A percentile compares a stretch with the other conserved stretches of the same genome.
Conservation (phyloP, 1,139 yeast species). For the Blastobotrys elegans region DNA sequence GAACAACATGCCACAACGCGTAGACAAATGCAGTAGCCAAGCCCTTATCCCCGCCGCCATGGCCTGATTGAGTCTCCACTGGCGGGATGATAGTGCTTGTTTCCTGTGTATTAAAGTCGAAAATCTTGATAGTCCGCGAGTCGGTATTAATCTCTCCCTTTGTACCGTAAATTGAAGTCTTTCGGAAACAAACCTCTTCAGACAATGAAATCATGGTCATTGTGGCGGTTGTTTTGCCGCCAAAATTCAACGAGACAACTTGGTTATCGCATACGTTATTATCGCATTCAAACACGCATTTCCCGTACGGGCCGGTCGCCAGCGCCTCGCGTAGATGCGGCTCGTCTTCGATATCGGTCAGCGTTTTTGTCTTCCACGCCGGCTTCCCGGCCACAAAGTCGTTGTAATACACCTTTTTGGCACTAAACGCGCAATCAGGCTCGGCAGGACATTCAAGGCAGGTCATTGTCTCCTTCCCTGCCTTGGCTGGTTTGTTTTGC, state of each 20-base stretch:
- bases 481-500: slow-evolving; percentile 25
- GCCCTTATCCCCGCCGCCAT: slow-evolving; percentile 30
- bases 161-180: slow-evolving; percentile 27
- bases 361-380: slow-evolving; percentile 16
- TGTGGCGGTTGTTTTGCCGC: slow-evolving; percentile 25
- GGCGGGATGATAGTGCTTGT: slow-evolving; percentile 16
- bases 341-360: slow-evolving; percentile 27
- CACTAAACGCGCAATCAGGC: slow-evolving; percentile 25
- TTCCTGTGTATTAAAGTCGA: slow-evolving; percentile 24
- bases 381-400: slow-evolving; percentile 20
- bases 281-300: slow-evolving; percentile 27
- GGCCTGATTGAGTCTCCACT: slow-evolving; percentile 24
- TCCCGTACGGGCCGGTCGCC: slow-evolving; percentile 25
- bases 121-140: slow-evolving; percentile 22
- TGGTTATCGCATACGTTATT: slow-evolving; percentile 30
- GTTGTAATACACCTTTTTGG: slow-evolving; percentile 25
- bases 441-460: slow-evolving; percentile 25
- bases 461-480: slow-evolving; percentile 21
- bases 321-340: slow-evolving; percentile 23
- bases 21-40: slow-evolving; percentile 26
- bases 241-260: slow-evolving; percentile 26
- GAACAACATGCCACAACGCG: slow-evolving; percentile 22
- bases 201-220: slow-evolving; percentile 30
- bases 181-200: slow-evolving; percentile 26
- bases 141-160: slow-evolving; percentile 28